Percentiles rank a stretch among this genome's conserved stretches.
phyloP scores from a whole-genome alignment of 225 moss, liverwort and hornwort genomes.

The Marchantia polymorpha region DNA sequence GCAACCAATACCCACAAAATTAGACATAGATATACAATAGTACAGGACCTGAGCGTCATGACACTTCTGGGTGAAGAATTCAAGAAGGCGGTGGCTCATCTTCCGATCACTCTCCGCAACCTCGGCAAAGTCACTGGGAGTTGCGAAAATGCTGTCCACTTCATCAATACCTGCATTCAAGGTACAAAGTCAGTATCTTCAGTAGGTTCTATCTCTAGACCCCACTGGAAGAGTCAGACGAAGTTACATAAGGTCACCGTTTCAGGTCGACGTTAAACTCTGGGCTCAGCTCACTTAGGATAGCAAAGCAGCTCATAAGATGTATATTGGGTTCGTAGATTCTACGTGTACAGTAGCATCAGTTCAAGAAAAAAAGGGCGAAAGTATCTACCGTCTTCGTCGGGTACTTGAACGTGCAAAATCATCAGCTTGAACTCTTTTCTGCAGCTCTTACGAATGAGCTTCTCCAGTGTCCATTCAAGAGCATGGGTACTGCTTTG shows the following conservation, averaged over 20 bases:
- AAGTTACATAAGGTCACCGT: no score
- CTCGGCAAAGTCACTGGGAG: conserved; percentile 58
- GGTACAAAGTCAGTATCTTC: neutral
- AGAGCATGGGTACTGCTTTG: conserved; percentile 82
- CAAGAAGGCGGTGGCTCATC: conserved; percentile 49
- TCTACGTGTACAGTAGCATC: no score
- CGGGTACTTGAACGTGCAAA: conserved; percentile 75
- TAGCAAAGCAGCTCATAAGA: no score
- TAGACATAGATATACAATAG: neutral
- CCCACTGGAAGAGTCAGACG: no score
- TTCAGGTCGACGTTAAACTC: no score
- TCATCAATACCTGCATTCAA: conserved; percentile 53
- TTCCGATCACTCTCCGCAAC: conserved; percentile 34
- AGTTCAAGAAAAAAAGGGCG: neutral
- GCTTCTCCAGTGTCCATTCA: conserved; percentile 64
- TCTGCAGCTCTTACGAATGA: conserved; percentile 58
- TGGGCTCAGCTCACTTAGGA: no score
- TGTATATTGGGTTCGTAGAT: no score
- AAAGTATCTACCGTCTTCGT: conserved; percentile 65
- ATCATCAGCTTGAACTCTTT: conserved; percentile 67
- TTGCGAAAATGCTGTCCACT: conserved; percentile 81
- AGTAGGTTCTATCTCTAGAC: no score
- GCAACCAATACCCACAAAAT: neutral
- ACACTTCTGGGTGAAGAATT: conserved; percentile 57
- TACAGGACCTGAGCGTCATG: conserved; percentile 56